A percentile compares a stretch with the other conserved stretches of the same genome.
Evolutionary conservation across 2,329 filamentous ascomycete genomes (phyloP).

Genomic region (Cytospora piceae): DNA sequence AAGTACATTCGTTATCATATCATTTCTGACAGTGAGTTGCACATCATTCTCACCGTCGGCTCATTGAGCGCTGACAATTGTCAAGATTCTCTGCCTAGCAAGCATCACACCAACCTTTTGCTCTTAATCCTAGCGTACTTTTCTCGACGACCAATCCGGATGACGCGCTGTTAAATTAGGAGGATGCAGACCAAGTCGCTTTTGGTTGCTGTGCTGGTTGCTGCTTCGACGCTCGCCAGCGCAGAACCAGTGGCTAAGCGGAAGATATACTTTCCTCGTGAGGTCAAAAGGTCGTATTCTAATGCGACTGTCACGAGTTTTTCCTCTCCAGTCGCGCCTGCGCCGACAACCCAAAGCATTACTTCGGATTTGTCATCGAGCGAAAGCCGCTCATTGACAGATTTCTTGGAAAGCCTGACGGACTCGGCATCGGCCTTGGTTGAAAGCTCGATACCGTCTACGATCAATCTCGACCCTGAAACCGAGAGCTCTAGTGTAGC

Average conservation of each 20-base stretch:
- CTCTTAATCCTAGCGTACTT: constrained; percentile 15
- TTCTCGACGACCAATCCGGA: constrained; percentile 21
- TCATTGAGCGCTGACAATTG: constrained; percentile 33
- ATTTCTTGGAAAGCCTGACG: constrained; percentile 19
- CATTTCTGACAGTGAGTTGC: constrained; percentile 53
- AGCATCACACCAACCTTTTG: constrained; percentile 16
- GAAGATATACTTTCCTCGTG: constrained; percentile 61
- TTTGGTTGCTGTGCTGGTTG: constrained; percentile 53
- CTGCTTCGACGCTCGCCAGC: constrained; percentile 50
- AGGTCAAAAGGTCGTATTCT: constrained; percentile 55
- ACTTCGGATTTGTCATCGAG: constrained; percentile 21
- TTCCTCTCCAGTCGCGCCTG: constrained; percentile 35
- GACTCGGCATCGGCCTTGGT: constrained; percentile 1
- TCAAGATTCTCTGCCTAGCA: constrained; percentile 18
- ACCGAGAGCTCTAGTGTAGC: constrained; percentile 5
- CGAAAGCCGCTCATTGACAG: constrained; percentile 17
- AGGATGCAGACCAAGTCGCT: constrained; percentile 57
- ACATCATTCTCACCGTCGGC: constrained; percentile 27
- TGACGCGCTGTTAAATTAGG: constrained; percentile 28
- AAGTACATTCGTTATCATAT: constrained; percentile 61
- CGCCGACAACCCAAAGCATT: constrained; percentile 31
- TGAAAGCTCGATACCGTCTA: constrained; percentile 4
- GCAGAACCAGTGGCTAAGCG: constrained; percentile 49
- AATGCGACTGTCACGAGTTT: constrained; percentile 48
- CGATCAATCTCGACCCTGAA: constrained; percentile 1